Conservation (phyloP, 805 yeast species). For the Monosporozyma siamensis region DNA sequence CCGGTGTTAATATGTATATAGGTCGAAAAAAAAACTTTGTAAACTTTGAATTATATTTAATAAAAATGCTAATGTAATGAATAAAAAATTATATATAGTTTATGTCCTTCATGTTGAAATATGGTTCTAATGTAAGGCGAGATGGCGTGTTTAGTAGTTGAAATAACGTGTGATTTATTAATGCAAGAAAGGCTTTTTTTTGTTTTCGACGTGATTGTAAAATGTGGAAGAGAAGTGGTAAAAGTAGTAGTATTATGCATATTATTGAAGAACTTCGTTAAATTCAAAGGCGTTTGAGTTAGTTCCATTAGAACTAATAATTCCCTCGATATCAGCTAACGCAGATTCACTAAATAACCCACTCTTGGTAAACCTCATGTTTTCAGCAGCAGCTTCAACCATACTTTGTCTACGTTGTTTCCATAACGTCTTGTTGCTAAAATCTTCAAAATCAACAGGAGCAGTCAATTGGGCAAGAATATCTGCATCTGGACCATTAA, state of each 20-base stretch:
- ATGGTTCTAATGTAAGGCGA: not conserved
- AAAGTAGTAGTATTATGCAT: not conserved
- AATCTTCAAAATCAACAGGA: slow-evolving; percentile 23
- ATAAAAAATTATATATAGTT: slow-evolving; percentile 1
- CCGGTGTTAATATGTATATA: no score
- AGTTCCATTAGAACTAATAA: slow-evolving; percentile 15
- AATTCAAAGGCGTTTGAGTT: slow-evolving; percentile 17
- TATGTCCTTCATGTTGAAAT: not conserved
- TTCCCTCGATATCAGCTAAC: slow-evolving; percentile 64
- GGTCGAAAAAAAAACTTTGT: no score
- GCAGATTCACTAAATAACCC: slow-evolving; percentile 73
- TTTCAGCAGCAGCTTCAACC: slow-evolving; percentile 69
- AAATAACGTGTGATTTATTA: not conserved
- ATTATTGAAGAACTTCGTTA: slow-evolving; percentile 21
- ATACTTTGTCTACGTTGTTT: slow-evolving; percentile 58
- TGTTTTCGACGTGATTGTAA: no score
- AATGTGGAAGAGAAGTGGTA: no score
- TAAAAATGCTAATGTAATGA: slow-evolving; percentile 1
- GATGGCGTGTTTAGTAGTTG: not conserved
- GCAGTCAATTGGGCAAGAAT: slow-evolving; percentile 29
- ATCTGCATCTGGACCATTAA: slow-evolving; percentile 22
- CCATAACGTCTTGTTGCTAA: slow-evolving; percentile 27
- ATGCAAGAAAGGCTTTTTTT: no score
- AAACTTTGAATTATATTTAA: no score
- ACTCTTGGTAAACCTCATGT: slow-evolving; percentile 61